These are phyloP conservation scores for bread wheat (Triticum aestivum) DNA, from an alignment of 176 grass and related monocot genomes.

Conservation along the genomic window DNA sequence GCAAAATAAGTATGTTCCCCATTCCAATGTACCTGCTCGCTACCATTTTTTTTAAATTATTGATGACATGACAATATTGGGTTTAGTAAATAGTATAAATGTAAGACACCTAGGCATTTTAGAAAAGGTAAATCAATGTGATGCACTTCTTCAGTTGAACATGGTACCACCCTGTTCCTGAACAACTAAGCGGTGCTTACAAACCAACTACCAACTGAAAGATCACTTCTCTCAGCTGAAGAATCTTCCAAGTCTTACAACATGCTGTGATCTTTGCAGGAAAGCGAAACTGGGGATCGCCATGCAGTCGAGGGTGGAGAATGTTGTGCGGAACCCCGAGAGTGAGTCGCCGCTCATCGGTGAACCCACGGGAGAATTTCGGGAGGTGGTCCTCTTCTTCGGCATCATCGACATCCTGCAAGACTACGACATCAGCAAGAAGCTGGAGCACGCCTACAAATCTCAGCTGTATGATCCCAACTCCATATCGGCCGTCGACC, in stretches of 20 bases:
- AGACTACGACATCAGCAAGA: conserved; percentile 91
- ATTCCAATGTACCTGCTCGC: background rate
- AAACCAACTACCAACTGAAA: background rate
- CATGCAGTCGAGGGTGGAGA: conserved; percentile 84
- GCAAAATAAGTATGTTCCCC: conserved; percentile 39
- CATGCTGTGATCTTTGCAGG: conserved; percentile 32
- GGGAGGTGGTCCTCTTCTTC: conserved; percentile 73
- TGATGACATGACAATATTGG: background rate
- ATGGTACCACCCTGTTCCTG: background rate
- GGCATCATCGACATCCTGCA: conserved; percentile 94
- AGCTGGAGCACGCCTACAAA: conserved; percentile 89
- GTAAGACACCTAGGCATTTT: background rate
- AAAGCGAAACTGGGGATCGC: conserved; percentile 65
- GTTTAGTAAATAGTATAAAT: background rate
- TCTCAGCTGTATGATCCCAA: conserved; percentile 66
- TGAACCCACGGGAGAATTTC: conserved; percentile 73
- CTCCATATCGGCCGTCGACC: conserved; percentile 64
- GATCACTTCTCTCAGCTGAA: background rate
- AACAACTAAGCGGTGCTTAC: background rate
- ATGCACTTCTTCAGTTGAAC: background rate
- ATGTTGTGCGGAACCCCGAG: conserved; percentile 45
- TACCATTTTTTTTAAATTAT: background rate
- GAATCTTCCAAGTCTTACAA: background rate
- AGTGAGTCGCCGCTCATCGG: conserved; percentile 48
- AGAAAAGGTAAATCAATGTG: background rate